phyloP scores from a whole-genome alignment of 2,329 filamentous ascomycete genomes.

The Tolypocladium nubicola region DNA sequence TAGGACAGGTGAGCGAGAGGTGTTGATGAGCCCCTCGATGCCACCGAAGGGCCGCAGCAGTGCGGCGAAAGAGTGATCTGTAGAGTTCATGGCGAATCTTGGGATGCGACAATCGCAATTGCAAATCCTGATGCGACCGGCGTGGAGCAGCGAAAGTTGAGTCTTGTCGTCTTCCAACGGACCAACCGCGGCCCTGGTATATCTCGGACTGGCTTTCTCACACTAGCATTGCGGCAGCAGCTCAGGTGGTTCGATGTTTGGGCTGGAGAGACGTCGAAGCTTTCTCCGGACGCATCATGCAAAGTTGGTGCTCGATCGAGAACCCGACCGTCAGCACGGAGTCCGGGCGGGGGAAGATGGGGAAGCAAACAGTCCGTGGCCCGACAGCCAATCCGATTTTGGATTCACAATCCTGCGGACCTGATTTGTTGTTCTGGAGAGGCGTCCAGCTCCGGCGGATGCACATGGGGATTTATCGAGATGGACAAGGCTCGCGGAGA shows the following conservation, averaged over 20 bases:
- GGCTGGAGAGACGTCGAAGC: not conserved
- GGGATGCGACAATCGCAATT: not conserved
- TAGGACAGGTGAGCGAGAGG: not conserved
- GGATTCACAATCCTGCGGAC: not conserved
- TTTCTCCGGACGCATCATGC: not conserved
- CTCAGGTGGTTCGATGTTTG: not conserved
- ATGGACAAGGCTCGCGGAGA: not conserved
- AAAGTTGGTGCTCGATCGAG: not conserved
- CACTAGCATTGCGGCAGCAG: not conserved
- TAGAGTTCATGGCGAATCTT: not conserved
- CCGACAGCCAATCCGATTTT: not conserved
- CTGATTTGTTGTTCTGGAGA: not conserved
- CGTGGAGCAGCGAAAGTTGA: not conserved
- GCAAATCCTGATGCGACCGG: not conserved
- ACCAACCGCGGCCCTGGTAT: not conserved
- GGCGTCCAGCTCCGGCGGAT: not conserved
- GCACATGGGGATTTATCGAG: not conserved
- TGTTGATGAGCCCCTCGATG: not conserved
- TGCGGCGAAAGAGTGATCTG: not conserved
- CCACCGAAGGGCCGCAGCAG: not conserved
- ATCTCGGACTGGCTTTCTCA: not conserved
- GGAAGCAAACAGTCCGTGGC: not conserved
- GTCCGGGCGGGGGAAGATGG: not conserved
- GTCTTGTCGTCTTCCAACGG: not conserved
- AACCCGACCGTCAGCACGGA: not conserved